phyloP scores from a whole-genome alignment of 495 filamentous ascomycete genomes.

The Mytilinidion resinicola region DNA sequence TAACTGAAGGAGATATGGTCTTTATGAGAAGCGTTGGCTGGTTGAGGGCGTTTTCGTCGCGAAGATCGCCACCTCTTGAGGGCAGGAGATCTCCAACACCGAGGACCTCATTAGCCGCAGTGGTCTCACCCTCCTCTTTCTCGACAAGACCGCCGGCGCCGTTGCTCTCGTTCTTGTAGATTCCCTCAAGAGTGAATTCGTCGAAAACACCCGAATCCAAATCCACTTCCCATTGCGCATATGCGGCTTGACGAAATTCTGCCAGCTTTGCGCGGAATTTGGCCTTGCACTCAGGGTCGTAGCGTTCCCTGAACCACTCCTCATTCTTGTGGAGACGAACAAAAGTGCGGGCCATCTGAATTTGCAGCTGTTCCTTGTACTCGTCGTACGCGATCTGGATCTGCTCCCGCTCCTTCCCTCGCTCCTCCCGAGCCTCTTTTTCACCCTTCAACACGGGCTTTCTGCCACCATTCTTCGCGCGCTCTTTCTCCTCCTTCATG shows the following conservation, averaged over 20 bases:
- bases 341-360: slow-evolving; percentile 82
- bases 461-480: slow-evolving; percentile 65
- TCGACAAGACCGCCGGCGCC: slow-evolving; percentile 80
- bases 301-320: slow-evolving; percentile 97
- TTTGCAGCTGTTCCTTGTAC: slow-evolving; percentile 90
- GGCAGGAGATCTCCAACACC: slow-evolving; percentile 86
- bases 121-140: slow-evolving; percentile 90
- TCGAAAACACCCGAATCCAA: slow-evolving; percentile 79
- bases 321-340: slow-evolving; percentile 86
- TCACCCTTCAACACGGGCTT: slow-evolving; percentile 66
- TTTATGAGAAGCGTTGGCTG: slow-evolving; percentile 95
- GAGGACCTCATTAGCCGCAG: slow-evolving; percentile 82
- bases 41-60: slow-evolving; percentile 65
- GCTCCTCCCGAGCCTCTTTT: slow-evolving; percentile 74
- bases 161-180: slow-evolving; percentile 89
- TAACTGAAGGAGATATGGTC: slow-evolving; percentile 94
- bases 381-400: slow-evolving; percentile 89
- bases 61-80: slow-evolving; percentile 67
- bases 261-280: slow-evolving; percentile 60
- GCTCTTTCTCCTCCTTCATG: slow-evolving; percentile 82
- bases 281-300: slow-evolving; percentile 73
- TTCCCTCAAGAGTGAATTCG: slow-evolving; percentile 89
- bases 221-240: slow-evolving; percentile 78
- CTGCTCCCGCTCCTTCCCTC: slow-evolving; percentile 78
- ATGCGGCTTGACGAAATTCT: slow-evolving; percentile 66